phyloP scores from a whole-genome alignment of 257 asterid genomes.

The Nicotiana undulata region DNA sequence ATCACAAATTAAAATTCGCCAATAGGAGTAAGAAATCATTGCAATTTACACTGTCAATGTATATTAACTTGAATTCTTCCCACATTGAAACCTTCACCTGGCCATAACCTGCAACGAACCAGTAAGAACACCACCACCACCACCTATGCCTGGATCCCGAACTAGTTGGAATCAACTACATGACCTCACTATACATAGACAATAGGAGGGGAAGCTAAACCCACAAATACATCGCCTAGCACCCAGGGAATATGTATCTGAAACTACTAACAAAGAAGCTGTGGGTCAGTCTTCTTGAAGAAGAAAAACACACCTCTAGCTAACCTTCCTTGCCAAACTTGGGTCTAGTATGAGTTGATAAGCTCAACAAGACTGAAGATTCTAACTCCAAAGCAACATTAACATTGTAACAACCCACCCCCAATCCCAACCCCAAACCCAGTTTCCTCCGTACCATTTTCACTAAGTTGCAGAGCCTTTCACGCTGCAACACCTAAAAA shows the following conservation, averaged over 20 bases:
- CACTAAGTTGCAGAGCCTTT: not conserved
- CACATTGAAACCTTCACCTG: too few species aligned
- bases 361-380: not conserved
- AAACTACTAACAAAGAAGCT: not conserved
- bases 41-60: too few species aligned
- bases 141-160: not conserved
- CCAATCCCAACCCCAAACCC: not conserved
- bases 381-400: not conserved
- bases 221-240: not conserved
- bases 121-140: not conserved
- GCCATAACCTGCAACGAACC: not conserved
- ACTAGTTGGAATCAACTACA: not conserved
- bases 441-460: not conserved
- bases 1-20: too few species aligned
- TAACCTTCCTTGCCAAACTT: not conserved
- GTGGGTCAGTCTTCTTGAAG: not conserved
- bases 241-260: not conserved
- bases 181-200: not conserved
- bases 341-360: not conserved
- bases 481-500: not conserved
- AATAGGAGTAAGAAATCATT: too few species aligned
- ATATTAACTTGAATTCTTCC: too few species aligned
- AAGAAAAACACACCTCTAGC: not conserved
- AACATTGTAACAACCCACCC: not conserved
- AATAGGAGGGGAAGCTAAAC: not conserved